A percentile compares a stretch with the other conserved stretches of the same genome.
phyloP scores from a whole-genome alignment of 2,329 filamentous ascomycete species.

The Colletotrichum spaethianum region DNA sequence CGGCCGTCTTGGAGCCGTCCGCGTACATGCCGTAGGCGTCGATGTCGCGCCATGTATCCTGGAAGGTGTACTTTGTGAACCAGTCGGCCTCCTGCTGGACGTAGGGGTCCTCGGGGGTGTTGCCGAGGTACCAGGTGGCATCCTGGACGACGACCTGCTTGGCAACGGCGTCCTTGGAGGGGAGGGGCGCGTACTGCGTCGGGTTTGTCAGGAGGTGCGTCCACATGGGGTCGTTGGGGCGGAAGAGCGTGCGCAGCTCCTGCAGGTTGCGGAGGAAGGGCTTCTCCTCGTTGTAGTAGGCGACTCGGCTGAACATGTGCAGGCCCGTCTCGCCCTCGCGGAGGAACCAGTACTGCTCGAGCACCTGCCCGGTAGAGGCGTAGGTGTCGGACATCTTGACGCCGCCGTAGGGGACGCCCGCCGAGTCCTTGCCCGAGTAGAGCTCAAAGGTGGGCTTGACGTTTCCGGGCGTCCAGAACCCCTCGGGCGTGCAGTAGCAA shows the following conservation, averaged over 20 bases:
- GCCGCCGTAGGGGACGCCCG: conserved; percentile 65
- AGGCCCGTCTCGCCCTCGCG: conserved; percentile 72
- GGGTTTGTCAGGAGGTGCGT: conserved; percentile 70
- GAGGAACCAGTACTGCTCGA: conserved; percentile 75
- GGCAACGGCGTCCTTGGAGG: conserved; percentile 57
- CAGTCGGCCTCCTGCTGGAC: conserved; percentile 68
- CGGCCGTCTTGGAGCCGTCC: conserved; percentile 55
- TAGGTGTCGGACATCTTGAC: conserved; percentile 71
- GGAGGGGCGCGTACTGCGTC: conserved; percentile 66
- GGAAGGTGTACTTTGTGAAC: conserved; percentile 75
- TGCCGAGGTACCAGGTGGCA: conserved; percentile 72
- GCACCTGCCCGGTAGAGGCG: conserved; percentile 65
- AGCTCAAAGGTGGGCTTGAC: conserved; percentile 64
- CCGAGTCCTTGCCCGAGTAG: conserved; percentile 65
- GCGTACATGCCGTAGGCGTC: conserved; percentile 64
- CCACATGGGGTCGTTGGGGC: conserved; percentile 70
- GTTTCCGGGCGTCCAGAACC: conserved; percentile 69
- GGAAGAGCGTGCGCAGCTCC: conserved; percentile 71
- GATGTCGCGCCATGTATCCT: conserved; percentile 68
- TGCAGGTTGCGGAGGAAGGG: conserved; percentile 69
- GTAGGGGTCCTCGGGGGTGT: conserved; percentile 66
- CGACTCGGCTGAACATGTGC: conserved; percentile 69
- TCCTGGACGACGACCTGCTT: conserved; percentile 68
- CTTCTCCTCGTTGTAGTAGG: conserved; percentile 68
- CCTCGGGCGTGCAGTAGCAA: conserved; percentile 71